These are phyloP conservation scores for Xylaria multiplex DNA, from an alignment of 2,329 filamentous ascomycete species.

Conservation along the genomic window DNA sequence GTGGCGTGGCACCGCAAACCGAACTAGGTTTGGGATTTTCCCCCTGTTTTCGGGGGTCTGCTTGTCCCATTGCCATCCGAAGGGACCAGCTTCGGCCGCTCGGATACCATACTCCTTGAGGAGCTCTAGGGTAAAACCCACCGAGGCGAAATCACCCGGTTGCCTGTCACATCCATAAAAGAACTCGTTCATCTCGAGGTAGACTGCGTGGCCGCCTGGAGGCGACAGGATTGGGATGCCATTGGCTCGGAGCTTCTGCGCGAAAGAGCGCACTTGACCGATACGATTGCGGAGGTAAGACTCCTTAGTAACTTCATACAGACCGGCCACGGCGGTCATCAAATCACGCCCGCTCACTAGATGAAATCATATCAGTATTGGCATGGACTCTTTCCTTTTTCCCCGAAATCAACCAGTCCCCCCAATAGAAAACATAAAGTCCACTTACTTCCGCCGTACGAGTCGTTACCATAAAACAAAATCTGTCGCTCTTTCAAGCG, in stretches of 20 bases:
- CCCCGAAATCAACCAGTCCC: too few relatives aligned
- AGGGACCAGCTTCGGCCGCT: slow-evolving; percentile 35
- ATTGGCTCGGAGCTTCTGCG: slow-evolving; percentile 28
- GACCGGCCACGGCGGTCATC: slow-evolving; percentile 35
- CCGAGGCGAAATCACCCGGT: slow-evolving; percentile 33
- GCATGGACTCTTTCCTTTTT: too few relatives aligned
- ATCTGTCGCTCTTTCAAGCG: slow-evolving; percentile 38
- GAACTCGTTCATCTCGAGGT: slow-evolving; percentile 41
- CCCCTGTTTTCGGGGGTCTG: slow-evolving; percentile 30
- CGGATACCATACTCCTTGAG: slow-evolving; percentile 38
- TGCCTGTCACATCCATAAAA: slow-evolving; percentile 38
- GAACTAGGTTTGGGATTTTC: slow-evolving; percentile 37
- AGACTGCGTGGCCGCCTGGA: slow-evolving; percentile 39
- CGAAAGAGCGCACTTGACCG: slow-evolving; percentile 35
- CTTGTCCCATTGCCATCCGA: slow-evolving; percentile 41
- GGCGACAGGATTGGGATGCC: slow-evolving; percentile 34
- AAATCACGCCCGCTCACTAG: slow-evolving; percentile 40
- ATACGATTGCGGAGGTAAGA: slow-evolving; percentile 35
- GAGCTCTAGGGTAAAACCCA: slow-evolving; percentile 39
- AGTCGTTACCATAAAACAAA: slow-evolving; percentile 41
- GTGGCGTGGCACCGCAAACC: slow-evolving; percentile 39
- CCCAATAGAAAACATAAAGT: not conserved
- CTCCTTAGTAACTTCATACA: slow-evolving; percentile 39
- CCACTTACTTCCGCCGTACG: slow-evolving; percentile 40
- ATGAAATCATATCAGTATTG: slow-evolving; percentile 5